These are phyloP conservation scores for Asterophora parasitica DNA, from an alignment of 768 basidiomycete species.

Conservation along the genomic window DNA sequence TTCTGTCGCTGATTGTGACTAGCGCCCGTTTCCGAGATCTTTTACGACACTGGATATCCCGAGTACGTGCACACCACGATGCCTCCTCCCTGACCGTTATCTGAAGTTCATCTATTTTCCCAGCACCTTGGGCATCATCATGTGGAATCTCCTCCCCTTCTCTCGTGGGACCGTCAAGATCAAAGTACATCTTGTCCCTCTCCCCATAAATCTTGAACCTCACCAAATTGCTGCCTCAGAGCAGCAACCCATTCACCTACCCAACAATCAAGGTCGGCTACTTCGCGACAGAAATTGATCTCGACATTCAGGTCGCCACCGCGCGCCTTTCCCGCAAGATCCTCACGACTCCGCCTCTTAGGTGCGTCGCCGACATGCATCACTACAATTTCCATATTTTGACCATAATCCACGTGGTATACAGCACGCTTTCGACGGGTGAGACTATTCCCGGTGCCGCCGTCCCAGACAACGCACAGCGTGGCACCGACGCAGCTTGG, in stretches of 20 bases:
- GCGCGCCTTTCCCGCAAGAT: slow-evolving; percentile 40
- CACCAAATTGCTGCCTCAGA: slow-evolving; percentile 31
- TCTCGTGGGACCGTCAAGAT: slow-evolving; percentile 48
- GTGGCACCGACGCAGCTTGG: slow-evolving; percentile 44
- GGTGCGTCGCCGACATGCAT: slow-evolving; percentile 21
- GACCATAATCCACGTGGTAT: too few species aligned
- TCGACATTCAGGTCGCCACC: slow-evolving; percentile 45
- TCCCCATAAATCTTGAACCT: not conserved
- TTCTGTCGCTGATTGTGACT: not conserved
- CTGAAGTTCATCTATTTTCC: not conserved
- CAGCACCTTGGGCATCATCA: slow-evolving; percentile 41
- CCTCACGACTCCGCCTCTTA: slow-evolving; percentile 36
- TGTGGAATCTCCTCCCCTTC: slow-evolving; percentile 55
- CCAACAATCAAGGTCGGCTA: slow-evolving; percentile 48
- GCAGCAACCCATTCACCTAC: slow-evolving; percentile 40
- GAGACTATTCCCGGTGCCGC: slow-evolving; percentile 38
- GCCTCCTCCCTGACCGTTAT: not conserved
- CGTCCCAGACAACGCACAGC: slow-evolving; percentile 38
- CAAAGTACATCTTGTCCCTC: slow-evolving; percentile 24
- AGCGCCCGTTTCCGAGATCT: slow-evolving; percentile 46
- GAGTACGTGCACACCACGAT: slow-evolving; percentile 25
- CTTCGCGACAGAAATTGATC: slow-evolving; percentile 44
- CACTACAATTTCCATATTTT: not conserved
- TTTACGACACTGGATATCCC: slow-evolving; percentile 42
- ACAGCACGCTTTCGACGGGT: slow-evolving; percentile 33